These are phyloP conservation scores for Alternaria brassicae DNA, from an alignment of 2,329 filamentous ascomycete genomes.

Conservation along the genomic window DNA sequence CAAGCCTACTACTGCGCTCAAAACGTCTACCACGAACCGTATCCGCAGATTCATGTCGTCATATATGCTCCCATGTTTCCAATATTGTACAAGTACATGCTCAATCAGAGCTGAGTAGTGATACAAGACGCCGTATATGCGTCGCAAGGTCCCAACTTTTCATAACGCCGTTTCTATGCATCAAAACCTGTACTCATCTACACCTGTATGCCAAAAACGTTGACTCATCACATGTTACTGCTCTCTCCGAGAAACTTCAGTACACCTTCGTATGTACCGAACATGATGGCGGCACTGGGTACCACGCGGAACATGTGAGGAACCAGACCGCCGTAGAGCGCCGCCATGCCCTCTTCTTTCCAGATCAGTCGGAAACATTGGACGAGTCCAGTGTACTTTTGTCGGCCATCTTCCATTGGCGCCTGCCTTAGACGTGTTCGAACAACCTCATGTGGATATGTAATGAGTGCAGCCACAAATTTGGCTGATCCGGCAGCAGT, in stretches of 20 bases:
- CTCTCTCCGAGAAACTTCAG: slow-evolving; percentile 56
- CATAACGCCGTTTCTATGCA: slow-evolving; percentile 20
- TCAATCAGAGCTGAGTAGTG: slow-evolving; percentile 9
- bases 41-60: slow-evolving; percentile 7
- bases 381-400: slow-evolving; percentile 86
- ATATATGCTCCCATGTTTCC: not conserved
- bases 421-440: slow-evolving; percentile 85
- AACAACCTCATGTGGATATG: slow-evolving; percentile 92
- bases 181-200: slow-evolving; percentile 14
- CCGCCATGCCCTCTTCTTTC: slow-evolving; percentile 85
- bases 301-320: slow-evolving; percentile 91
- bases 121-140: slow-evolving; percentile 15
- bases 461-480: slow-evolving; percentile 80
- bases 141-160: not conserved
- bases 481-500: slow-evolving; percentile 84
- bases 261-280: slow-evolving; percentile 78
- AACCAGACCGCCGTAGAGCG: slow-evolving; percentile 88
- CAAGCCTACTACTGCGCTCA: not conserved
- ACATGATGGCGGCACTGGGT: slow-evolving; percentile 94
- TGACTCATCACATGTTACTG: slow-evolving; percentile 44
- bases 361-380: slow-evolving; percentile 90
- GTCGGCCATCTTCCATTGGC: slow-evolving; percentile 72
- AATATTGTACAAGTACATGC: slow-evolving; percentile 16
- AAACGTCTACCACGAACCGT: not conserved
- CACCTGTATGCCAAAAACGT: not conserved